Evolutionary conservation across 2,329 filamentous ascomycete genomes (phyloP).

Genomic region (Drechslerella coelobrocha): DNA sequence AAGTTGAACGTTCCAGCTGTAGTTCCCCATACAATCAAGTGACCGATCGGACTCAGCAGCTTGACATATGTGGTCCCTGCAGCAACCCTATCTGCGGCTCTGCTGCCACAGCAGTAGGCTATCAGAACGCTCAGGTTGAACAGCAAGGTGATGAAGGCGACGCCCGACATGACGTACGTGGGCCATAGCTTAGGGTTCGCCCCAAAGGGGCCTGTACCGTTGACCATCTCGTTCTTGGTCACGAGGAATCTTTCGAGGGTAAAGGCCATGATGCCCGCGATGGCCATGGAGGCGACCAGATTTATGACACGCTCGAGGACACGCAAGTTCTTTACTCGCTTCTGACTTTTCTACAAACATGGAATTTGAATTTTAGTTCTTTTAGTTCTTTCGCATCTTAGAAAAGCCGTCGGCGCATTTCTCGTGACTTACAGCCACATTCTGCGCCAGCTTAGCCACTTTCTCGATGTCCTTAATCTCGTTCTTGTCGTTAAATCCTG

Average conservation of each 20-base stretch:
- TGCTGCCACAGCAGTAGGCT: constrained; percentile 41
- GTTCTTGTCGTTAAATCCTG: not conserved
- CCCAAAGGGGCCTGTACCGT: constrained; percentile 41
- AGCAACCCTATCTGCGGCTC: constrained; percentile 37
- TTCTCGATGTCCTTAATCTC: constrained; percentile 11
- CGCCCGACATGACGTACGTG: constrained; percentile 35
- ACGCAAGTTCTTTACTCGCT: constrained; percentile 11
- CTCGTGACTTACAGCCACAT: not conserved
- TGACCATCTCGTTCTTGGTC: constrained; percentile 31
- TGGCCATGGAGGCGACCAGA: constrained; percentile 18
- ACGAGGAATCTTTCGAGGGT: constrained; percentile 35
- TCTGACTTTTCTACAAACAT: constrained; percentile 43
- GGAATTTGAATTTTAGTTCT: too few species aligned
- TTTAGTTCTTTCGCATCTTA: too few species aligned
- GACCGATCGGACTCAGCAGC: constrained; percentile 39
- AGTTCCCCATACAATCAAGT: constrained; percentile 39
- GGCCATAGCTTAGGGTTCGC: constrained; percentile 49
- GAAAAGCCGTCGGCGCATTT: not conserved
- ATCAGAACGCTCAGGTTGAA: constrained; percentile 27
- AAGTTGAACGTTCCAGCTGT: constrained; percentile 26
- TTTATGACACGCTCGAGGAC: constrained; percentile 40
- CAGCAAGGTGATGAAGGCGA: constrained; percentile 18
- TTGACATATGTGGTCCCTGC: constrained; percentile 24
- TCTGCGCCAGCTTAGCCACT: constrained; percentile 1
- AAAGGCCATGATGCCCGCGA: constrained; percentile 40